These are phyloP conservation scores for Allium sativum DNA, from an alignment of 106 monocot genomes.

Conservation along the genomic window DNA sequence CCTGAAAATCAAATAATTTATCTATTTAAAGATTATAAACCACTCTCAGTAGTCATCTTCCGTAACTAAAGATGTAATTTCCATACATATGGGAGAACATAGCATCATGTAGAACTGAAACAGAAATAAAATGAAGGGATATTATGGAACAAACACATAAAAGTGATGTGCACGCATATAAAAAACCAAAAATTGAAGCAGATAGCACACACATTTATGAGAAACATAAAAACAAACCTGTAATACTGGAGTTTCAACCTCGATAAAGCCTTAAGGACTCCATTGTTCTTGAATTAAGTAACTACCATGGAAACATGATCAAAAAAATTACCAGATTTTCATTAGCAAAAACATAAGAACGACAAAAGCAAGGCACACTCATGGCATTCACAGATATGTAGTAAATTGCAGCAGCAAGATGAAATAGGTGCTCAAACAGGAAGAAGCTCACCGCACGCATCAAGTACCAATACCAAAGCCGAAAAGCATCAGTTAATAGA, in stretches of 20 bases:
- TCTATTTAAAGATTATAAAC: background rate
- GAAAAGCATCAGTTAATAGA: too few relatives aligned
- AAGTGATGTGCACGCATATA: too few relatives aligned
- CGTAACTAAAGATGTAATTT: background rate
- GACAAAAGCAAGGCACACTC: too few relatives aligned
- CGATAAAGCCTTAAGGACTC: constrained; percentile 90
- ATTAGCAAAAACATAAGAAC: too few relatives aligned
- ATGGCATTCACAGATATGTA: too few relatives aligned
- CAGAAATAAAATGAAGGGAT: background rate
- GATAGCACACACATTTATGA: background rate
- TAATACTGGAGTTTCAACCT: constrained; percentile 97
- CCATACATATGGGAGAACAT: background rate
- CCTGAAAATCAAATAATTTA: constrained; percentile 43
- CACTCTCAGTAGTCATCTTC: background rate
- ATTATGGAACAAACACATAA: background rate
- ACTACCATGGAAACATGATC: too few relatives aligned
- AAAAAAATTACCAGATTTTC: too few relatives aligned
- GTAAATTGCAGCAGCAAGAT: too few relatives aligned
- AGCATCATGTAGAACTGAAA: background rate
- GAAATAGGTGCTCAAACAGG: too few relatives aligned
- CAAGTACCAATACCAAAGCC: too few relatives aligned
- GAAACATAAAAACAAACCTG: constrained; percentile 73
- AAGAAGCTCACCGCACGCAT: too few relatives aligned
- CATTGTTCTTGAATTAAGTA: too few relatives aligned
- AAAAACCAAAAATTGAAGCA: background rate